Percentiles rank a stretch among this genome's conserved stretches.
phyloP scores from a whole-genome alignment of 768 basidiomycete species.

The Leccinellum luteum region DNA sequence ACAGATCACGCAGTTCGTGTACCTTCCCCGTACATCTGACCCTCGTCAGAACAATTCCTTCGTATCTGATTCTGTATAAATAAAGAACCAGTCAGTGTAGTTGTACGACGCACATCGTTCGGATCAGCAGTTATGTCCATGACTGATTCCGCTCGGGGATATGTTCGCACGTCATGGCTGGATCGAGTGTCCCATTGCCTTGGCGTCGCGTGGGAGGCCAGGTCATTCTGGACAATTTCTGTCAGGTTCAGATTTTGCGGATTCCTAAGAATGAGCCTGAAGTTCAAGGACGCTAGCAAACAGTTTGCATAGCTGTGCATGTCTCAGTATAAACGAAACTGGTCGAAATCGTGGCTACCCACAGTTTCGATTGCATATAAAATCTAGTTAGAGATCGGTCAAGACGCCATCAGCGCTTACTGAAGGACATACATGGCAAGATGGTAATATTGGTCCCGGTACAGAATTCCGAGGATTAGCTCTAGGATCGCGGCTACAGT shows the following conservation, averaged over 20 bases:
- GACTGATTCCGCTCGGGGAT: neutral
- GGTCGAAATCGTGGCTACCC: neutral
- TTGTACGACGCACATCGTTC: neutral
- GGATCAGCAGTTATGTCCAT: neutral
- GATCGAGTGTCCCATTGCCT: neutral
- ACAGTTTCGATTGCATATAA: conserved; percentile 6
- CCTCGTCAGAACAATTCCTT: no score
- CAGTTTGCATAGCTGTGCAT: no score
- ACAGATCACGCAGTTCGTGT: neutral
- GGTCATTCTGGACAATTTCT: neutral
- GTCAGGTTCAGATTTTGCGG: neutral
- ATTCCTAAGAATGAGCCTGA: no score
- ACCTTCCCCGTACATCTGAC: neutral
- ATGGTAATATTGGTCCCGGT: neutral
- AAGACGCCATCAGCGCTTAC: neutral
- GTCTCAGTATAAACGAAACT: neutral
- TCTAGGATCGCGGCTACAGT: conserved; percentile 7
- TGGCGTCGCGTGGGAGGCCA: neutral
- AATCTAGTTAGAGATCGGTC: neutral
- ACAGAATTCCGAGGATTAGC: conserved; percentile 5
- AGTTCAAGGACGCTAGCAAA: no score
- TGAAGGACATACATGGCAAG: conserved; percentile 3
- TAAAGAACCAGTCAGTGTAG: no score
- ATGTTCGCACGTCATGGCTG: neutral
- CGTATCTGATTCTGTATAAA: neutral